A percentile compares a stretch with the other conserved stretches of the same genome.
These are phyloP conservation scores for Penicillium oxalicum DNA, from an alignment of 2,329 filamentous ascomycete species.

Conservation along the genomic window DNA sequence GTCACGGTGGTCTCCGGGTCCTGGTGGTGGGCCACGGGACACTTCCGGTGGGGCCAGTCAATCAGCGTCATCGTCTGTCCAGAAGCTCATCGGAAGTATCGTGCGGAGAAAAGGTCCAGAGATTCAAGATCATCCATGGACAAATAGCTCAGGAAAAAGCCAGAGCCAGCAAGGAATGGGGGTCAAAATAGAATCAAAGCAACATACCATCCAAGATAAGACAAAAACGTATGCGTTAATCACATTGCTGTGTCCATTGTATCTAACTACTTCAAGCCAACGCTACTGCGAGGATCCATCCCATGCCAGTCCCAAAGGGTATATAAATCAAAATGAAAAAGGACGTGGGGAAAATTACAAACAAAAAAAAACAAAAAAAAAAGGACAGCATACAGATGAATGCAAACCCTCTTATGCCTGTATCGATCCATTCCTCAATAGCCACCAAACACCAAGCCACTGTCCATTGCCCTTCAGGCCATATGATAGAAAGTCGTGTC, in stretches of 20 bases:
- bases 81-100: too few relatives aligned
- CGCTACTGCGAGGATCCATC: slow-evolving; percentile 5
- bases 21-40: not conserved
- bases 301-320: slow-evolving; percentile 13
- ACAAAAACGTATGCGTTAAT: not conserved
- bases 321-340: slow-evolving; percentile 8
- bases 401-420: not conserved
- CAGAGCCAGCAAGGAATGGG: too few relatives aligned
- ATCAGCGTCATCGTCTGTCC: not conserved
- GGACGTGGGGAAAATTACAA: not conserved
- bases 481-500: not conserved
- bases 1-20: not conserved
- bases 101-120: too few relatives aligned
- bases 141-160: too few relatives aligned
- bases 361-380: slow-evolving; percentile 1
- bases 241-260: not conserved
- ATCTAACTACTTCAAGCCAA: not conserved
- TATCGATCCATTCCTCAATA: not conserved
- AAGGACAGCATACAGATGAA: slow-evolving; percentile 7
- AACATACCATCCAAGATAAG: too few relatives aligned
- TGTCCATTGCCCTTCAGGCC: not conserved
- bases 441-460: not conserved
- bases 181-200: too few relatives aligned
- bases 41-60: slow-evolving; percentile 10
- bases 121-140: too few relatives aligned